Percentiles rank a stretch among this genome's conserved stretches.
These are phyloP conservation scores for Simplicillium aogashimaense DNA, from an alignment of 2,329 filamentous ascomycete genomes.

Conservation along the genomic window DNA sequence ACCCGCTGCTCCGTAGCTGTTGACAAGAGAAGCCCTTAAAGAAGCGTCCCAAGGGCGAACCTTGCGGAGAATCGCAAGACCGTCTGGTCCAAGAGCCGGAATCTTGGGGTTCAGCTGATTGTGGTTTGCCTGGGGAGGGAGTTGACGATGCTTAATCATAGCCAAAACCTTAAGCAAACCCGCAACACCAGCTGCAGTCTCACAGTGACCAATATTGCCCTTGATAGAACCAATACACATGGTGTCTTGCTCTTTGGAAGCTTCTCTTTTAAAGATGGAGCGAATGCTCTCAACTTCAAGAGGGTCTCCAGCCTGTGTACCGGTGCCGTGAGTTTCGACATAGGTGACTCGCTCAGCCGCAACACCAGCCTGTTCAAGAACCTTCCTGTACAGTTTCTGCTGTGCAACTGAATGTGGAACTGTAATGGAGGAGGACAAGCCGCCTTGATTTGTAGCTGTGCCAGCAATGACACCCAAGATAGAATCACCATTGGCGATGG, in stretches of 20 bases:
- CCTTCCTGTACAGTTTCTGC: constrained; percentile 57
- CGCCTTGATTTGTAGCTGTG: constrained; percentile 29
- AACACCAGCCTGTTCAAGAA: constrained; percentile 63
- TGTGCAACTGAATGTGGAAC: constrained; percentile 56
- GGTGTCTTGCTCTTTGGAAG: constrained; percentile 35
- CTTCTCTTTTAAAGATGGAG: constrained; percentile 40
- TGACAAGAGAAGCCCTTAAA: constrained; percentile 16
- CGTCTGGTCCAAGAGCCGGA: constrained; percentile 12
- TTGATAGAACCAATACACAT: constrained; percentile 55
- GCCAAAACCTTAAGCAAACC: constrained; percentile 54
- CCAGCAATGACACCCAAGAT: constrained; percentile 26
- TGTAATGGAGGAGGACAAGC: constrained; percentile 20
- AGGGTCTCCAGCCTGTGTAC: constrained; percentile 75
- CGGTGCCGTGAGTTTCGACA: constrained; percentile 84
- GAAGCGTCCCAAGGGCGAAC: constrained; percentile 11
- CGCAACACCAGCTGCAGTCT: constrained; percentile 52
- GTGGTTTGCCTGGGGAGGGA: constrained; percentile 23
- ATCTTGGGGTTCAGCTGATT: constrained; percentile 9
- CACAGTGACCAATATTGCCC: constrained; percentile 53
- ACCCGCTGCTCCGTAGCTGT: constrained; percentile 24
- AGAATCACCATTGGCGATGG: constrained; percentile 32
- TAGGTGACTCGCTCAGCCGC: constrained; percentile 72
- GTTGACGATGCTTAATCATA: constrained; percentile 34
- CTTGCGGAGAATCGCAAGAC: constrained; percentile 10
- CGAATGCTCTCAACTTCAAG: constrained; percentile 69